A percentile compares a stretch with the other conserved stretches of the same genome.
These are phyloP conservation scores for Fraxinus paxiana DNA, from an alignment of 305 asterid genomes.

Conservation along the genomic window DNA sequence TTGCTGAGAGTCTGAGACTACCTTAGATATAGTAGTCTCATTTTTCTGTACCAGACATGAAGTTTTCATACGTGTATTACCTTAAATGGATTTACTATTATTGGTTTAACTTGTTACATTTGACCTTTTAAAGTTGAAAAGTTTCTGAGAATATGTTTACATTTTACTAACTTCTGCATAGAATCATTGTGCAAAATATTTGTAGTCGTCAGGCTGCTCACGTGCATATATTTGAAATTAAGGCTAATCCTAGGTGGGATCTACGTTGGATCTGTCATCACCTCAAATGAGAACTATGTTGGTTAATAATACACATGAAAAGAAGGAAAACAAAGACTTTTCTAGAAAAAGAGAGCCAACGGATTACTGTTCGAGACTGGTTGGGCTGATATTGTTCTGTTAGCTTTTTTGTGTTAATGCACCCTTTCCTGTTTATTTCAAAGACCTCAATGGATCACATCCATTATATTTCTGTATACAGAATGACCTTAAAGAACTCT, in stretches of 20 bases:
- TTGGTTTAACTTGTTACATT: not conserved
- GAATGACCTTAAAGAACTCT: slow-evolving; percentile 98
- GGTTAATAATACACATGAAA: not conserved
- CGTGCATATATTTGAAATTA: slow-evolving; percentile 1
- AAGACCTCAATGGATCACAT: slow-evolving; percentile 6
- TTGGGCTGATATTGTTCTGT: not conserved
- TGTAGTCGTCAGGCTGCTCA: slow-evolving; percentile 7
- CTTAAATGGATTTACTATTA: not conserved
- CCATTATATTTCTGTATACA: slow-evolving; percentile 37
- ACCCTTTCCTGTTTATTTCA: not conserved
- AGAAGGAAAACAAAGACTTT: not conserved
- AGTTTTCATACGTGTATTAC: slow-evolving; percentile 3
- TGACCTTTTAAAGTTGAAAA: slow-evolving; percentile 4
- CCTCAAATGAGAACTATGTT: slow-evolving; percentile 10
- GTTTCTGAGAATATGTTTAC: slow-evolving; percentile 16
- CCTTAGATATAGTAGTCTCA: slow-evolving; percentile 12
- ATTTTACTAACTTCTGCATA: not conserved
- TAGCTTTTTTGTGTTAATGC: slow-evolving; percentile 5
- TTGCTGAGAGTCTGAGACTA: slow-evolving; percentile 5
- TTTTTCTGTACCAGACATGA: slow-evolving; percentile 14
- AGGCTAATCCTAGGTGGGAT: not conserved
- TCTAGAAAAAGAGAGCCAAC: not conserved
- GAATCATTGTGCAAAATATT: not conserved
- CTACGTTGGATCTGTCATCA: slow-evolving; percentile 2
- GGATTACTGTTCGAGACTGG: not conserved